A percentile compares a stretch with the other conserved stretches of the same genome.
These are phyloP conservation scores for Zanthoxylum bungeanum DNA, from an alignment of 345 rosid genomes.

Conservation along the genomic window DNA sequence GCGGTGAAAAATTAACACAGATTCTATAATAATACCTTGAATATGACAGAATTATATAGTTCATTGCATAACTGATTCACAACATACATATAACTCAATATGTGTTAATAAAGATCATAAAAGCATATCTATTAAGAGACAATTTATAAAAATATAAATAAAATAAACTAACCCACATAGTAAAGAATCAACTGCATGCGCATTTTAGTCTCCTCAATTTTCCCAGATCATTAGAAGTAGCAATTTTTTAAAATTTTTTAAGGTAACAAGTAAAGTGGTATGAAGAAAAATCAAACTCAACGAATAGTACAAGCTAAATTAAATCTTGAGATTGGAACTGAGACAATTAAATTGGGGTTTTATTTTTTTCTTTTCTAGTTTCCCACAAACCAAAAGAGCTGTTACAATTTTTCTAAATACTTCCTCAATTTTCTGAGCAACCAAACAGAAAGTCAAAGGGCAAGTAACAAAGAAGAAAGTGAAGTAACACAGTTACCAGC, in stretches of 20 bases:
- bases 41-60: neutral
- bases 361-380: neutral
- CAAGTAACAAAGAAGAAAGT: neutral
- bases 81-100: neutral
- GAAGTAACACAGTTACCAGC: slow-evolving; percentile 21
- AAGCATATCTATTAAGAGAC: neutral
- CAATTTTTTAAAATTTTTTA: neutral
- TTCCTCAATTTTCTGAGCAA: slow-evolving; percentile 10
- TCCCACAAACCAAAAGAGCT: neutral
- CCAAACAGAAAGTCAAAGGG: slow-evolving; percentile 5
- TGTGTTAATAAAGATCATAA: neutral
- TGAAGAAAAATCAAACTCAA: neutral
- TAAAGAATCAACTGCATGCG: neutral
- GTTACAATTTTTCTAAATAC: neutral
- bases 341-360: neutral
- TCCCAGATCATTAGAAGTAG: neutral
- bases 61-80: neutral
- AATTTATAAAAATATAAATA: neutral
- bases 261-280: neutral
- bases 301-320: neutral
- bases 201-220: neutral
- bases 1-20: slow-evolving; percentile 14
- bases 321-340: neutral
- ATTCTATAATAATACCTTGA: neutral
- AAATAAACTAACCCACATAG: neutral